Base-by-base conservation (phyloP, 768 basidiomycete species). In the Pulveroboletus frians region DNA sequence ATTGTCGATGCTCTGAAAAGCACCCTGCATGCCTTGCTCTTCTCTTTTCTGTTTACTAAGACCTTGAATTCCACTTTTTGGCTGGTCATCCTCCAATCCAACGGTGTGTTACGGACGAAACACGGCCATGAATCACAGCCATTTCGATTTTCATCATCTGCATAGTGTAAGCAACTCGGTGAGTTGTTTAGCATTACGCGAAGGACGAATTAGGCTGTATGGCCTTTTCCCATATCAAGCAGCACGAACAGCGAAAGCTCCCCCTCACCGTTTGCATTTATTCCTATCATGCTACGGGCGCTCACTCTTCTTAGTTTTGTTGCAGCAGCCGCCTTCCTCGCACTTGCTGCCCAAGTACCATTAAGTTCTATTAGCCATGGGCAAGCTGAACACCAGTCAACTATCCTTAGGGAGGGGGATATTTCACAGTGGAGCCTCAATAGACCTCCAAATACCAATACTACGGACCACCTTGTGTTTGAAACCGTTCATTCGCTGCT, bases 401-500 rank as follows among this genome's bases (percentile, higher is more conserved):
- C 20, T 5, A 23, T 26, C 11, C 37, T 29, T 10, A 6, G 3
- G 1, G 10, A 29, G 3, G 36, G 20, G 5, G 41, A 32, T 11
- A 8, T 15, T 1, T 14, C 23, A 9, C n/a, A 43, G 2, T 71
- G 69, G 69, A 49, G 38, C 32, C 43, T 69, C 14, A 47, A 63
- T 15, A 41, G 40, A 4, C 31, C 42, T 1, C 69, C 69, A 1
- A 50, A 54, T 29, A 50, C 56, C 9, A 61, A 64, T 48, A 51
- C 53, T 10, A 72, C 71, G 1, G 48, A 55, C n/a, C 50, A 59
- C 38, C 50, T 60, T 27, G 49, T 62, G 2, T 61, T 62, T 37
- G 56, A 63, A 56, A 50, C 64, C 53, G 50, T 62, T 55, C 21
- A 55, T 63, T 36, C 54, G 62, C 15, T 62, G 0, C 61, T 74